phyloP scores from a whole-genome alignment of 2,329 filamentous ascomycete genomes.

The Aspergillus jensenii region DNA sequence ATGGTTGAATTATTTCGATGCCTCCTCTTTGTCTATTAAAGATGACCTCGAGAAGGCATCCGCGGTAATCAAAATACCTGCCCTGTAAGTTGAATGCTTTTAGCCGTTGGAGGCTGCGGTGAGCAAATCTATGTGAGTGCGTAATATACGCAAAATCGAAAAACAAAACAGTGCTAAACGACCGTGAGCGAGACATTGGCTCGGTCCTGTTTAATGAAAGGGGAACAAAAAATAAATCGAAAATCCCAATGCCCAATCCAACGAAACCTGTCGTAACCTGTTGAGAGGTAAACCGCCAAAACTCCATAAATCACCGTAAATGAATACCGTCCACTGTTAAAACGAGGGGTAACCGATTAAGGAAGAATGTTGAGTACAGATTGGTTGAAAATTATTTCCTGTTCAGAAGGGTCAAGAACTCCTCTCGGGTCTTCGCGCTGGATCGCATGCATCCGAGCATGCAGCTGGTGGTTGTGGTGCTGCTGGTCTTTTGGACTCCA shows the following conservation, averaged over 20 bases:
- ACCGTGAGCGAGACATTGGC: background rate
- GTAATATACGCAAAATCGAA: background rate
- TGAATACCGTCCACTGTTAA: slow-evolving; percentile 28
- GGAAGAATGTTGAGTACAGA: slow-evolving; percentile 13
- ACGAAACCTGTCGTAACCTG: slow-evolving; percentile 29
- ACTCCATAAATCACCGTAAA: slow-evolving; percentile 29
- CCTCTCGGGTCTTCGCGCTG: slow-evolving; percentile 89
- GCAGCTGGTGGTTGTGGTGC: slow-evolving; percentile 90
- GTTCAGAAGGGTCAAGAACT: slow-evolving; percentile 84
- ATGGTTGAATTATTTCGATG: background rate
- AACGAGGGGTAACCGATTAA: slow-evolving; percentile 19
- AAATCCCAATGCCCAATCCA: slow-evolving; percentile 22
- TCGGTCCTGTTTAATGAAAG: slow-evolving; percentile 3
- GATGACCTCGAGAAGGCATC: background rate
- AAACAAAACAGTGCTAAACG: background rate
- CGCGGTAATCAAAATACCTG: background rate
- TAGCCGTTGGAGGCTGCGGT: background rate
- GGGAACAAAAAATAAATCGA: slow-evolving; percentile 19
- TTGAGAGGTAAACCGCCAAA: slow-evolving; percentile 42
- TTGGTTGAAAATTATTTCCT: slow-evolving; percentile 36
- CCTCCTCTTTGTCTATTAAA: background rate
- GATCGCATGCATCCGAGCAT: slow-evolving; percentile 95
- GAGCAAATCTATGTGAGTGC: slow-evolving; percentile 2
- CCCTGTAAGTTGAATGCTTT: background rate
- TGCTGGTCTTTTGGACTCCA: slow-evolving; percentile 88